Evolutionary conservation across 306 rosid genomes (phyloP), one percentile per base, ranked within the genome.

Genomic region (Potentilla sterilis): DNA sequence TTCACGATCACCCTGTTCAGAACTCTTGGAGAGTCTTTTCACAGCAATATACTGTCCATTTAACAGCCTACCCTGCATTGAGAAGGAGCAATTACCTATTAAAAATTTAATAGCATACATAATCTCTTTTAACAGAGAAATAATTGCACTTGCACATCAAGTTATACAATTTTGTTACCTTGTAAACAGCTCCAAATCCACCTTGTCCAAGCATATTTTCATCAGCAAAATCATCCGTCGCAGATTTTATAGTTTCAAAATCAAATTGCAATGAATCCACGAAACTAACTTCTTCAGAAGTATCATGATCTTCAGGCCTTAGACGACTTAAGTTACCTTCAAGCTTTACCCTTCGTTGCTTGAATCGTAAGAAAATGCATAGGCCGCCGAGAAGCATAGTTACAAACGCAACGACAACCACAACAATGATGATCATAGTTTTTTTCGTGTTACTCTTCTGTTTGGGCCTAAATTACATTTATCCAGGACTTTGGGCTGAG

Each of bases 1-100:
- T 15, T 62, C 67, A 62, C 67, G 67, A 7, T 62, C 67, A 62
- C 67, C 43, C 10, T 62, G 67, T 62, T 32, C 21, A 62, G 67
- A 34, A 62, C n/a, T 32, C 21, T 62, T 62, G 0, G 43, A 62
- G 42, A 62, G 67, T 10, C 43, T 62, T 34, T 62, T 62, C 10
- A 62, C 67, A 34, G 43, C 67, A 14, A 62, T 34, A 62, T 34
- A 34, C 32, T 5, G 67, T 7, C 67, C 67, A 4, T 62, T 14
- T 2, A 9, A 11, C 24, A 58, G 37, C 15, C 2, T 58, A 58
- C 64, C 38, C 64, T 58, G 64, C 28, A 9, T 22, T 55, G 2
- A 55, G 7, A 5, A 19, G 28, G 28, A 28, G 28, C 44, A 41
- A 42, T 42, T 12, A 48, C 5, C 1, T 28, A 28, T 28, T 28